A percentile compares a stretch with the other conserved stretches of the same genome.
phyloP scores from a whole-genome alignment of 2,329 filamentous ascomycete species.

The Xylariomycetidae sp. region DNA sequence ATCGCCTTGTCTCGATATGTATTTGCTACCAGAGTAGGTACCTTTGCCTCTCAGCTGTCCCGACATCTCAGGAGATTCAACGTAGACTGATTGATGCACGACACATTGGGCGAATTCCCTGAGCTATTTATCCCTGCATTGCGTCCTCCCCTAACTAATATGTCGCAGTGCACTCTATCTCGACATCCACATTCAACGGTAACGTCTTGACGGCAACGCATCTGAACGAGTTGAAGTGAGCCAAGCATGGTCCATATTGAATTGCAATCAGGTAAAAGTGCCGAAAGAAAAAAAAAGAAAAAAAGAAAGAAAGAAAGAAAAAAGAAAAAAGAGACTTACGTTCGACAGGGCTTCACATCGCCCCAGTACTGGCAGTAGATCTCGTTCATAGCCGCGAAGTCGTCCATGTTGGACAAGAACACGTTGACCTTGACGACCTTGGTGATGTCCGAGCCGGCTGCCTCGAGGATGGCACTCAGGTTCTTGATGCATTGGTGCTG shows the following conservation, averaged over 20 bases:
- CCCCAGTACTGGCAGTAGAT: constrained; percentile 68
- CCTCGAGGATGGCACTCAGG: constrained; percentile 63
- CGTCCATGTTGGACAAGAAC: constrained; percentile 68
- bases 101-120: too few relatives aligned
- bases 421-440: constrained; percentile 70
- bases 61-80: too few relatives aligned
- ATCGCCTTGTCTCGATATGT: too few relatives aligned
- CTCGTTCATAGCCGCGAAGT: constrained; percentile 72
- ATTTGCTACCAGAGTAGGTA: too few relatives aligned
- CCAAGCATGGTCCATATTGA: not conserved
- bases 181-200: constrained; percentile 17
- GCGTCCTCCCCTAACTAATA: constrained; percentile 5
- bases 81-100: too few relatives aligned
- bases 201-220: constrained; percentile 19
- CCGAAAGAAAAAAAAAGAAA: constrained; percentile 1
- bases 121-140: too few relatives aligned
- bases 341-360: constrained; percentile 40
- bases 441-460: constrained; percentile 59
- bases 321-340: constrained; percentile 26
- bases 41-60: too few relatives aligned
- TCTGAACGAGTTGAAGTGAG: too few relatives aligned
- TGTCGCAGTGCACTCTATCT: constrained; percentile 23
- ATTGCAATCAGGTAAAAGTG: not conserved
- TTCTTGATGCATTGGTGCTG: constrained; percentile 65
- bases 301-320: not conserved